phyloP scores from a whole-genome alignment of 495 filamentous ascomycete species.

The Trichocladium antarcticum region DNA sequence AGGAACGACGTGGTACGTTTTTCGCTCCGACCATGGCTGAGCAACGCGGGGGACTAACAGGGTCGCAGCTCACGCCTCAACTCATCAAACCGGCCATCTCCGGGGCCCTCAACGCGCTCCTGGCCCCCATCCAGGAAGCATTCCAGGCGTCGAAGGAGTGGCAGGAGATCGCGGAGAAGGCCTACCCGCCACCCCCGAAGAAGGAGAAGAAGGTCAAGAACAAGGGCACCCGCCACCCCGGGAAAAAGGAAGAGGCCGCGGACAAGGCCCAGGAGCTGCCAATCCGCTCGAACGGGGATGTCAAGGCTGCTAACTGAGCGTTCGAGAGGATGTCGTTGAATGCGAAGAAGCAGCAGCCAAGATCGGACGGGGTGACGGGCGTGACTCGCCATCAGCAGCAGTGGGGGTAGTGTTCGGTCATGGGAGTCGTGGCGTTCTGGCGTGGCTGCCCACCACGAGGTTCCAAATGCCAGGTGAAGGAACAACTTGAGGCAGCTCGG shows the following conservation, averaged over 20 bases:
- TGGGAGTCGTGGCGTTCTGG: no score
- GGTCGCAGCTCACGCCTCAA: slow-evolving; percentile 63
- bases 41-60: slow-evolving; percentile 12
- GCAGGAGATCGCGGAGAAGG: slow-evolving; percentile 68
- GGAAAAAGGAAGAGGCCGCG: slow-evolving; percentile 4
- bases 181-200: slow-evolving; percentile 28
- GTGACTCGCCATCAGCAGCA: background rate
- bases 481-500: no score
- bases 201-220: slow-evolving; percentile 37
- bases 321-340: background rate
- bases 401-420: background rate
- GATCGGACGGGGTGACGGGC: no score
- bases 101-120: slow-evolving; percentile 54
- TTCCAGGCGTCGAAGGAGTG: slow-evolving; percentile 63
- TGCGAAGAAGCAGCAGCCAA: no score
- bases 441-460: no score
- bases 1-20: slow-evolving; percentile 59
- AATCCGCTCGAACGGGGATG: slow-evolving; percentile 8
- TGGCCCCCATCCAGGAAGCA: slow-evolving; percentile 62
- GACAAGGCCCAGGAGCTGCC: slow-evolving; percentile 5
- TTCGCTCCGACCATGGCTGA: background rate
- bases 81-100: slow-evolving; percentile 68
- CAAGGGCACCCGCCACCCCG: slow-evolving; percentile 54
- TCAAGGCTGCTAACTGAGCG: background rate
- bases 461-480: no score